Evolutionary conservation across 139 green algal genomes (phyloP), one percentile per base, ranked within the genome.

Genomic region (Coccomyxa sp.): DNA sequence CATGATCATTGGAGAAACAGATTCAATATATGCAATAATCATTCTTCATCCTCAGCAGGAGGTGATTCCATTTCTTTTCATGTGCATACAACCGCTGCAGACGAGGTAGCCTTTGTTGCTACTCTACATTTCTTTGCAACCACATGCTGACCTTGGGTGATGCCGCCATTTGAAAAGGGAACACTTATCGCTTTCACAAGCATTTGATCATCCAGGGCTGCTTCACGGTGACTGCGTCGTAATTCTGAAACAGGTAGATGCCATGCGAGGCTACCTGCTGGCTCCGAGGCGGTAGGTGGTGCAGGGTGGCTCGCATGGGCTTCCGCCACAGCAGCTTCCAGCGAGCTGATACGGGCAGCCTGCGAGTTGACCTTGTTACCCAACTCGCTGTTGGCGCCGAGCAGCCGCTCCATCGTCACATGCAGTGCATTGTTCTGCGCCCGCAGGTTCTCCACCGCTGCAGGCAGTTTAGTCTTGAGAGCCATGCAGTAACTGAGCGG

Each of bases 341-440:
- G 4, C 18, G 63, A 21, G 18, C 18, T 25, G 63, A 71, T 21
- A 1, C 84, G 78, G 82, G 51, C 67, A 0, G 66, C 31, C 79
- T 85, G 81, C 23, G 58, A 25, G 79, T 90, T 90, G 10, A 90
- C 58, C 63, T 82, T 63, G n/a, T 88, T 83, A 12, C 45, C n/a
- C 25, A 90, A 82, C 18, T 81, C 79, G 11, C 60, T 66, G 38
- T 90, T 90, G 60, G 87, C 79, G 13, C 25, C 25, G 13, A 90
- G 38, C 71, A 90, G 80, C 76, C 86, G 86, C 17, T 82, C 81
- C 71, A 88, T 80, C 28, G 87, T 86, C 14, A 16, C 31, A 28
- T 75, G 57, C 45, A 82, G 78, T 21, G 87, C 81, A 71, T 84
- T 59, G 31, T 30, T 51, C 38, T 85, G 77, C 13, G 17, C 21